Conservation (phyloP, 2,329 filamentous ascomycete species). For the Coniochaeta pulveracea region DNA sequence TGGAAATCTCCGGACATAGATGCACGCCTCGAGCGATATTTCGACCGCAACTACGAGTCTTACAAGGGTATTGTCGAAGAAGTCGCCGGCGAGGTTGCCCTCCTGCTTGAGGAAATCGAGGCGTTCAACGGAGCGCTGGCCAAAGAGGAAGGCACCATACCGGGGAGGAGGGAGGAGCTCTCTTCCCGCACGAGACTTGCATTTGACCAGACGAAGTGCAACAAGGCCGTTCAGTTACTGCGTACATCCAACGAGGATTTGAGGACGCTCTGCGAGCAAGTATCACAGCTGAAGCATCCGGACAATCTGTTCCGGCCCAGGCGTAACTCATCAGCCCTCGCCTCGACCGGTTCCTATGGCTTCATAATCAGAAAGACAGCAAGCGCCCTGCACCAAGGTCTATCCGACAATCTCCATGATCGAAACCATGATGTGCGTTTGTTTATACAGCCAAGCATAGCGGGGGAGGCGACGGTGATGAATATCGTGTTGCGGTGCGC, state of each 20-base stretch:
- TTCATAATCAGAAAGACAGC: not conserved
- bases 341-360: not conserved
- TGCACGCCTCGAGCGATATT: not conserved
- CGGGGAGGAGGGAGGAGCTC: not conserved
- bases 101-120: not conserved
- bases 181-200: not conserved
- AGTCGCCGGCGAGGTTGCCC: not conserved
- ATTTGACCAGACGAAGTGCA: constrained; percentile 1
- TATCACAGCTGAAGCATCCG: not conserved
- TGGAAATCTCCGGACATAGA: not conserved
- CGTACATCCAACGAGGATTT: constrained; percentile 1
- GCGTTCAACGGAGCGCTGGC: not conserved
- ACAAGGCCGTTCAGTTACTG: constrained; percentile 2
- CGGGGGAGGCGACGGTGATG: not conserved
- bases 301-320: not conserved
- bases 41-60: constrained; percentile 1
- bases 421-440: constrained; percentile 2
- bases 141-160: not conserved
- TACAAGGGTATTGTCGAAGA: constrained; percentile 1
- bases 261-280: constrained; percentile 1
- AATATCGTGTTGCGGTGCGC: not conserved
- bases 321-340: not conserved
- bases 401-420: not conserved
- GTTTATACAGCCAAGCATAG: not conserved
- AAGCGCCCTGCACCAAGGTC: not conserved